phyloP scores from a whole-genome alignment of 768 basidiomycete species.

The Neoboletus subvelutipes region DNA sequence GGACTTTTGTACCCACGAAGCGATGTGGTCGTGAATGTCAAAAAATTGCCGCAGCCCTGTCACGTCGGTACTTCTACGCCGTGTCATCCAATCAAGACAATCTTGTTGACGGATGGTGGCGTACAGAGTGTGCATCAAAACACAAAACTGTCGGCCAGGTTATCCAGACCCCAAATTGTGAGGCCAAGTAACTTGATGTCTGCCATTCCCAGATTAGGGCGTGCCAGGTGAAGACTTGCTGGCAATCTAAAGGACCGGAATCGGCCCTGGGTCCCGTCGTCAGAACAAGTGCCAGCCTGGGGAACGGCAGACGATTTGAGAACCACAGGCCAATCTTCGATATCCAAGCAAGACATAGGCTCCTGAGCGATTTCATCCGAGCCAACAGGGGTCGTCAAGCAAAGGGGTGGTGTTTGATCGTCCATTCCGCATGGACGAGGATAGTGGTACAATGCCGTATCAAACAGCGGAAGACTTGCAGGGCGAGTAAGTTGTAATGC shows the following conservation, averaged over 20 bases:
- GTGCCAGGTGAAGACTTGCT: slow-evolving; percentile 24
- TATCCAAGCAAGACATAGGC: slow-evolving; percentile 30
- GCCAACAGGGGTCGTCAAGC: slow-evolving; percentile 40
- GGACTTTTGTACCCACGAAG: slow-evolving; percentile 65
- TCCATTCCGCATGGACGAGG: slow-evolving; percentile 40
- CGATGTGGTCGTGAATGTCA: slow-evolving; percentile 59
- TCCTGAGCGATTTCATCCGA: slow-evolving; percentile 22
- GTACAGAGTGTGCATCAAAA: slow-evolving; percentile 72
- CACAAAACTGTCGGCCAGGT: slow-evolving; percentile 77
- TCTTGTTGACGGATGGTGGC: slow-evolving; percentile 68
- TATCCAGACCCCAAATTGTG: slow-evolving; percentile 56
- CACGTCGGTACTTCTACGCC: slow-evolving; percentile 36
- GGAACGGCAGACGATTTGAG: background rate
- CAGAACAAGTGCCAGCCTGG: background rate
- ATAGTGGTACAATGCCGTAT: slow-evolving; percentile 19
- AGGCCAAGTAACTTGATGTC: slow-evolving; percentile 20
- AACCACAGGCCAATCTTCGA: slow-evolving; percentile 22
- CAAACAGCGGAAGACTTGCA: background rate
- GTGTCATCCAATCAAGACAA: slow-evolving; percentile 63
- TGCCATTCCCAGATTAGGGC: background rate
- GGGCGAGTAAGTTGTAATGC: background rate
- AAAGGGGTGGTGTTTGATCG: slow-evolving; percentile 36
- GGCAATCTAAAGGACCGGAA: slow-evolving; percentile 1
- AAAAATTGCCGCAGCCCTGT: slow-evolving; percentile 54
- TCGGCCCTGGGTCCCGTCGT: background rate